Conservation (phyloP, 768 basidiomycete species). For the Gymnopilus junonius region DNA sequence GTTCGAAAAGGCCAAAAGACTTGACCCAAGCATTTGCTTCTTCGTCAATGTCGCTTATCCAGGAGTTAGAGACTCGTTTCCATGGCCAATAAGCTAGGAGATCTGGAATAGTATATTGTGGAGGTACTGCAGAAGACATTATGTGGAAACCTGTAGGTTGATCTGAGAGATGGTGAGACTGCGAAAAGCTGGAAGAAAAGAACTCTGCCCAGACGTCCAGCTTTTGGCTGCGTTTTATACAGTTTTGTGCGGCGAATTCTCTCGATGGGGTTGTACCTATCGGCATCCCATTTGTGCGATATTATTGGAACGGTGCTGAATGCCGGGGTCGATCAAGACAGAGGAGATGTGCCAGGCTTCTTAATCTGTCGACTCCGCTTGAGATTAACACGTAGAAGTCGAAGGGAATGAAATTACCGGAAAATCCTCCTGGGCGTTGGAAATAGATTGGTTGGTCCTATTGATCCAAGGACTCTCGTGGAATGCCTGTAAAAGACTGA, state of each 20-base stretch:
- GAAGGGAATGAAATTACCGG: too few species aligned
- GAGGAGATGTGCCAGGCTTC: too few species aligned
- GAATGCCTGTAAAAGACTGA: too few species aligned
- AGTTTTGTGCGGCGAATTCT: neutral
- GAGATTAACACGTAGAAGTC: too few species aligned
- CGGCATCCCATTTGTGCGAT: neutral
- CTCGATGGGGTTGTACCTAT: neutral
- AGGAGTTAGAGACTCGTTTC: constrained; percentile 17
- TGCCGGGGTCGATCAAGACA: too few species aligned
- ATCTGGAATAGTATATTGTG: constrained; percentile 22
- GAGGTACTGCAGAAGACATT: neutral
- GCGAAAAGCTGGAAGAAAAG: neutral
- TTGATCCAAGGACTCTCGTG: too few species aligned
- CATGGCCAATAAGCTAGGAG: constrained; percentile 24
- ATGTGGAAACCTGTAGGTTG: neutral
- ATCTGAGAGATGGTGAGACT: neutral
- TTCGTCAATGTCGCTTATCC: constrained; percentile 13
- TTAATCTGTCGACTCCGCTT: too few species aligned
- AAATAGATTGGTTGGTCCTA: too few species aligned
- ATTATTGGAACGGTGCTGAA: neutral
- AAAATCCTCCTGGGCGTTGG: too few species aligned
- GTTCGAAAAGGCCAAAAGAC: constrained; percentile 19
- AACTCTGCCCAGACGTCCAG: neutral
- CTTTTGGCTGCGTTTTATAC: neutral
- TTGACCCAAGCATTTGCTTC: constrained; percentile 23